phyloP scores from a whole-genome alignment of 306 rosid genomes.

The Canavalia ensiformis region DNA sequence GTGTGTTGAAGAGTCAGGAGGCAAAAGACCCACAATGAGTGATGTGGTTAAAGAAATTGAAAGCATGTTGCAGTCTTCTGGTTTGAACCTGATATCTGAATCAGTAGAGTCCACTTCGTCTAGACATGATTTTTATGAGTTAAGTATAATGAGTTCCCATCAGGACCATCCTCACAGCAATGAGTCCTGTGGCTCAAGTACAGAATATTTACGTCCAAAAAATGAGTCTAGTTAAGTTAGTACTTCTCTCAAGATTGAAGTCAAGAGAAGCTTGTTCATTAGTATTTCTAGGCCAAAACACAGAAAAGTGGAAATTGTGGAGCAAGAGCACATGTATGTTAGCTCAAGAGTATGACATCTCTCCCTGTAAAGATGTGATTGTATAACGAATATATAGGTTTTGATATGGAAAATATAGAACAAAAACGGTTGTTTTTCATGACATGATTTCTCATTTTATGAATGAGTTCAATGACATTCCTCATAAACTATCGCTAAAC shows the following conservation, averaged over 20 bases:
- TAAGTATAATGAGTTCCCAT: constrained; percentile 5
- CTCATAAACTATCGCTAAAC: background rate
- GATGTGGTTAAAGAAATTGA: constrained; percentile 69
- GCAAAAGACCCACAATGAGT: constrained; percentile 65
- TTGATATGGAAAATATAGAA: background rate
- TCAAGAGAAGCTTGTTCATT: background rate
- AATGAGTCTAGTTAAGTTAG: background rate
- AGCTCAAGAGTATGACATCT: background rate
- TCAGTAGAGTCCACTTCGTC: constrained; percentile 47
- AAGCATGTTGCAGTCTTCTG: constrained; percentile 46
- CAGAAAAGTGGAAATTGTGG: background rate
- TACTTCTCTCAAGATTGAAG: background rate
- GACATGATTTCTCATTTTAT: constrained; percentile 10
- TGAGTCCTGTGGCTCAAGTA: constrained; percentile 40
- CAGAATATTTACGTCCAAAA: background rate
- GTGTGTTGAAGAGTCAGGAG: constrained; percentile 57
- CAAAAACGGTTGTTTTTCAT: background rate
- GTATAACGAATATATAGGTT: background rate
- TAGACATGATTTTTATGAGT: constrained; percentile 29
- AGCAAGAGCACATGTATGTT: background rate
- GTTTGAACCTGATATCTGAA: constrained; percentile 45
- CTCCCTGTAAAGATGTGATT: constrained; percentile 15
- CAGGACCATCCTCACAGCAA: constrained; percentile 29
- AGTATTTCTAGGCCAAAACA: constrained; percentile 12
- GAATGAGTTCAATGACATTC: background rate